Base-by-base conservation (phyloP, 2,329 filamentous ascomycete genomes). In the Sporothrix protearum region DNA sequence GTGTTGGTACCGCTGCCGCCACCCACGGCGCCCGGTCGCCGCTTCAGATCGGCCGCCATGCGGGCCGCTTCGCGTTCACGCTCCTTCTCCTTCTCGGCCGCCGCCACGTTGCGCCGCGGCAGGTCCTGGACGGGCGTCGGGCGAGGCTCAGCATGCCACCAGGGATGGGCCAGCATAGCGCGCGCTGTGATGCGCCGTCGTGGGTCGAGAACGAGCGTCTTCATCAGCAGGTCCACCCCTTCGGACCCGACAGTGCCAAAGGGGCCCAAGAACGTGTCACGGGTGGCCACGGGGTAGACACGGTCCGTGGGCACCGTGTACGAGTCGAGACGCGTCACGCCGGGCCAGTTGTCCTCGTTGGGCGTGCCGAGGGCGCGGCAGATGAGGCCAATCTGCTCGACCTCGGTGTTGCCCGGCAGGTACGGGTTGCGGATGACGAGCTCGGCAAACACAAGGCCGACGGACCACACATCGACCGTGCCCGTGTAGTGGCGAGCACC, bases 271-370 rank as follows among this genome's bases (percentile, higher is more conserved):
- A 93, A 97, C 78, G 91, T 91, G 71, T 92, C 89, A 73, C 87
- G 87, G 1, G 88, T 88, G 74, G 88, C 87, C 80, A 93, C 76
- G 76, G 88, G 83, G 73, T 89, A 85, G 71, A 82, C 80, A 71
- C 87, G 76, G 75, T 76, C 76, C 77, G 73, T 82, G 1, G 91
- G 86, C 0, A 91, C 87, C n/a, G 94, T 88, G 81, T 96, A 99
- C 73, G 91, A 91, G 16, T 90, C 89, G 12, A 99, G 84, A 74
- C 89, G 89, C 4, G 89, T 89, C 8, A 99, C 94, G 36, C 95
- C 95, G 0, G 96, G 94, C 96, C 96, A 99, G 79, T 94, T 95
- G 19, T 96, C 92, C 79, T 99, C 96, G 4, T 89, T 96, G 0
- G 96, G 96, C 0, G 94, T 96, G 72, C 96, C 96, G 74, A 98